phyloP scores from a whole-genome alignment of 441 rosid genomes.

The Pelargonium myrrhifolium region DNA sequence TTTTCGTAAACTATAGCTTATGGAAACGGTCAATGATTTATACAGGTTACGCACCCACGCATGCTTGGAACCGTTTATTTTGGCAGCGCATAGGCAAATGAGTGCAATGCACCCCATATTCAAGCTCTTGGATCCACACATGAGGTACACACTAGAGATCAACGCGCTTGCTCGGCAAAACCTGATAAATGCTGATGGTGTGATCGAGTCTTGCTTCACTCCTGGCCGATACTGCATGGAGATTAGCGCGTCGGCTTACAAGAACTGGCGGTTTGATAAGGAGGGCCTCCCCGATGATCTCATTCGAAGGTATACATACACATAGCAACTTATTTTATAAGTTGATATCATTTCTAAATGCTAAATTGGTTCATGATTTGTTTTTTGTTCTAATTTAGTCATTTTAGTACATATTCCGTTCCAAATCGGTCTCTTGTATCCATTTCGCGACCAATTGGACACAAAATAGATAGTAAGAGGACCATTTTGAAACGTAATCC shows the following conservation, averaged over 20 bases:
- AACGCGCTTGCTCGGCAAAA: conserved; percentile 73
- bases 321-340: no score
- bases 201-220: conserved; percentile 79
- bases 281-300: conserved; percentile 92
- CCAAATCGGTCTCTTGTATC: no score
- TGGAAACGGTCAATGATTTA: conserved; percentile 7
- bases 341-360: neutral
- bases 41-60: conserved; percentile 82
- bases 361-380: no score
- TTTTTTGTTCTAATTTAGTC: no score
- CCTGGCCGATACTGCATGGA: conserved; percentile 86
- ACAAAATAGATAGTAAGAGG: no score
- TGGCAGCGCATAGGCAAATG: conserved; percentile 83
- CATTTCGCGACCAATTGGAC: no score
- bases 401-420: no score
- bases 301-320: conserved; percentile 56
- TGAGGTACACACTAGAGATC: conserved; percentile 89
- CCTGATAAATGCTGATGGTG: conserved; percentile 68
- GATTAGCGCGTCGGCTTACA: conserved; percentile 76
- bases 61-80: conserved; percentile 71
- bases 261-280: conserved; percentile 77
- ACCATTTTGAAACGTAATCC: no score
- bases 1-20: neutral
- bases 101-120: conserved; percentile 91
- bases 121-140: conserved; percentile 88